Base-by-base conservation (phyloP, 2,329 filamentous ascomycete genomes). In the Cytospora leucostoma region DNA sequence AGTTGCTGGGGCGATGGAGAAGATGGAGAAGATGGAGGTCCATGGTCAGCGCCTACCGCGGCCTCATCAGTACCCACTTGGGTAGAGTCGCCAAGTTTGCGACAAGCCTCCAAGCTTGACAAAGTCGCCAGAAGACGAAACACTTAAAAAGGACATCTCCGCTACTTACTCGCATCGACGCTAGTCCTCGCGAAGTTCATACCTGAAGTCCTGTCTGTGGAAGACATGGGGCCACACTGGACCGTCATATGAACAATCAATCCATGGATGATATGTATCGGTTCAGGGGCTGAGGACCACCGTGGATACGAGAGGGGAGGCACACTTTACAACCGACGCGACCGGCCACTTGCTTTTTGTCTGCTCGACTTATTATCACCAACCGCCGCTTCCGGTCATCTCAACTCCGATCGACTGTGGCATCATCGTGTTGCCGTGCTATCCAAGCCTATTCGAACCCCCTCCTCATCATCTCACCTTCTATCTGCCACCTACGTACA, bases 371-470 rank as follows among this genome's bases (percentile, higher is more conserved):
- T 38, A 55, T 61, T 37, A 44, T 34, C 59, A 38, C 38, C 51
- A 55, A 61, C 59, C 59, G 51, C 58, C 58, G 32, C 52, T 60
- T 60, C 50, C 58, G 58, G 55, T 61, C n/a, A 58, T 33, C n/a
- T 35, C 19, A 13, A 40, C 35, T 40, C n/a, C 13, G 35, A 27
- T 21, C 5, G 44, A 47, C 3, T 37, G 8, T 37, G 35, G 8
- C 35, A 37, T 47, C n/a, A 8, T 47, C 44, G 44, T 47, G 21
- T 47, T 19, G 44, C n/a, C 44, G n/a, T 21, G 44, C 10, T n/a
- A 47, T 47, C 44, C 44, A 47, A 8, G 44, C 37, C 44, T 19
- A 21, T 47, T 11, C 8, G 44, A 21, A 8, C 15, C 7, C n/a
- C 40, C 40, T 27, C 27, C 3, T 19, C 40, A 19, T 44, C 40